phyloP scores from a whole-genome alignment of 106 monocot species.

The Dendrobium catenatum region DNA sequence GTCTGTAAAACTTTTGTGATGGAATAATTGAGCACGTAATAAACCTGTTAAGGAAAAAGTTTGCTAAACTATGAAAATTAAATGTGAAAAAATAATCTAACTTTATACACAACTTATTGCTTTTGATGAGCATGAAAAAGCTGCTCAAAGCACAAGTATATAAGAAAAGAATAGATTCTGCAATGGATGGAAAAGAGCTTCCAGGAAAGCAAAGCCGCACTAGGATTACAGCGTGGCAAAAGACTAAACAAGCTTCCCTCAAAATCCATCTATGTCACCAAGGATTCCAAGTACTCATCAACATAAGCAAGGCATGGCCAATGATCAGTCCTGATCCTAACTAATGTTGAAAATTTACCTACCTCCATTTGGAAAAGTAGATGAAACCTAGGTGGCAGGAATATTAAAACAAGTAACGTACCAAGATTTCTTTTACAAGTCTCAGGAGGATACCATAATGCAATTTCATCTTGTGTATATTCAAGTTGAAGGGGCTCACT shows the following conservation, averaged over 20 bases:
- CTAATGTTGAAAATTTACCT: slow-evolving; percentile 53
- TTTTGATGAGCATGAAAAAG: background rate
- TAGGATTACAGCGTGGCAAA: slow-evolving; percentile 1
- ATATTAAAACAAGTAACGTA: slow-evolving; percentile 55
- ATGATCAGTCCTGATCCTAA: slow-evolving; percentile 88
- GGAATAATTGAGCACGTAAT: background rate
- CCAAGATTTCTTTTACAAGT: slow-evolving; percentile 51
- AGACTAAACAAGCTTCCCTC: background rate
- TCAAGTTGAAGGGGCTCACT: slow-evolving; percentile 38
- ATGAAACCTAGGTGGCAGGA: slow-evolving; percentile 91
- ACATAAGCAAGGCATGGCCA: slow-evolving; percentile 97
- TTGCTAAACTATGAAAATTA: background rate
- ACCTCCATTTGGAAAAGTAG: slow-evolving; percentile 91
- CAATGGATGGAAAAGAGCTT: background rate
- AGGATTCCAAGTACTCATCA: slow-evolving; percentile 89
- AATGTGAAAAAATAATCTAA: background rate
- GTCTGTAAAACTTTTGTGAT: background rate
- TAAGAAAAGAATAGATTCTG: background rate
- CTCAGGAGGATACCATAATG: background rate
- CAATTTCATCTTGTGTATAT: slow-evolving; percentile 33
- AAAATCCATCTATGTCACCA: slow-evolving; percentile 22
- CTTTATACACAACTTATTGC: background rate
- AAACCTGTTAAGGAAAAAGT: background rate
- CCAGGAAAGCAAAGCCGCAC: background rate
- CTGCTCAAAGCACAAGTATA: background rate